Conservation (phyloP, 2,329 filamentous ascomycete species). For the Hymenoscyphus fructigenus region DNA sequence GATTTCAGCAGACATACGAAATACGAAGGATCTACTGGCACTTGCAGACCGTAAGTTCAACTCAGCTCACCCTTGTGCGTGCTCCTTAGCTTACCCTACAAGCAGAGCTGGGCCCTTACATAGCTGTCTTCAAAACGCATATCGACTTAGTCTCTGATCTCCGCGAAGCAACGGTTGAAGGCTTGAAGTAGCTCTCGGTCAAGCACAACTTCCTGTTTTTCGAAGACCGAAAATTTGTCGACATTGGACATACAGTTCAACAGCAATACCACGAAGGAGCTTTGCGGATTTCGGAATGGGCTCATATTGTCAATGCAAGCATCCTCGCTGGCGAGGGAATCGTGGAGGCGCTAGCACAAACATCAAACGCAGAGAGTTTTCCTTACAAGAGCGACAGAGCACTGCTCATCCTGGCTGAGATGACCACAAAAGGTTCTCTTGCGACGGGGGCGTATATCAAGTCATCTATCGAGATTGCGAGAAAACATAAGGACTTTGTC, state of each 20-base stretch:
- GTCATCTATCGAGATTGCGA: neutral
- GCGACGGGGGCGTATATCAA: neutral
- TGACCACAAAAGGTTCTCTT: neutral
- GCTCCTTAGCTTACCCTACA: too few relatives aligned
- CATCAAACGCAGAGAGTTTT: too few relatives aligned
- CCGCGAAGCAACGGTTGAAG: neutral
- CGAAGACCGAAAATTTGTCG: slow-evolving; percentile 2
- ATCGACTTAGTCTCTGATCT: neutral
- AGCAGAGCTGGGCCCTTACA: neutral
- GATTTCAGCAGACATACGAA: too few relatives aligned
- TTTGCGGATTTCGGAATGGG: neutral
- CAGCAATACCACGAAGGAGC: neutral
- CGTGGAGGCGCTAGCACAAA: neutral
- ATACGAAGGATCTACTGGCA: too few relatives aligned
- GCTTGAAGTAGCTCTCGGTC: neutral
- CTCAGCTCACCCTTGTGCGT: too few relatives aligned
- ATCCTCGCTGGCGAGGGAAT: neutral
- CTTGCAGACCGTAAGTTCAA: too few relatives aligned
- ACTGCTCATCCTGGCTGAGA: neutral
- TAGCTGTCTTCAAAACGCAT: slow-evolving; percentile 5
- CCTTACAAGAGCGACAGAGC: neutral
- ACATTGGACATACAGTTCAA: neutral
- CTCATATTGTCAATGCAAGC: neutral
- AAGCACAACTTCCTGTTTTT: slow-evolving; percentile 1
- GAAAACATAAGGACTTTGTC: slow-evolving; percentile 2